Conservation (phyloP, 1,284 basidiomycete genomes). For the Papiliotrema fonsecae region DNA sequence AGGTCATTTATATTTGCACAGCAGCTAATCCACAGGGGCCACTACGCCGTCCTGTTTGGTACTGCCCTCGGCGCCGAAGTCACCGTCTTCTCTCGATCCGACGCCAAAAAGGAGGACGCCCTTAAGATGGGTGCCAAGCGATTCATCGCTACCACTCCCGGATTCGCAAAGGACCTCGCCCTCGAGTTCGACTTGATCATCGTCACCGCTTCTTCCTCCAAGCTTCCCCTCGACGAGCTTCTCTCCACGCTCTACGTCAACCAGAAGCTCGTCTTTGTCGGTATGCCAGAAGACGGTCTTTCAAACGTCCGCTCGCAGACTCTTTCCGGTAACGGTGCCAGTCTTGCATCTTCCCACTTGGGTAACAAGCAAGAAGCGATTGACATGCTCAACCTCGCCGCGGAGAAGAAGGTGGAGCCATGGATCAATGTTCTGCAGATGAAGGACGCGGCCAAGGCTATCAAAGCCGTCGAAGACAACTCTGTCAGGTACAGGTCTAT, state of each 20-base stretch:
- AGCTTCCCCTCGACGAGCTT: constrained; percentile 50
- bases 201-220: constrained; percentile 51
- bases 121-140: constrained; percentile 58
- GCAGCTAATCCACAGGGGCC: constrained; percentile 39
- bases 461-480: constrained; percentile 55
- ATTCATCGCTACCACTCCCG: constrained; percentile 52
- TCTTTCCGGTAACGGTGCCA: constrained; percentile 46
- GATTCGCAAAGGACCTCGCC: constrained; percentile 51
- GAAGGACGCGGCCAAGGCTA: constrained; percentile 57
- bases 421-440: constrained; percentile 57
- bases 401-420: constrained; percentile 55
- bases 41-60: constrained; percentile 58
- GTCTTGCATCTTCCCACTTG: constrained; percentile 54
- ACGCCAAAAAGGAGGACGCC: constrained; percentile 61
- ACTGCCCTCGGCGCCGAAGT: constrained; percentile 60
- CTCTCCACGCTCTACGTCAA: constrained; percentile 55
- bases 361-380: constrained; percentile 61
- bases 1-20: background rate
- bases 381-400: constrained; percentile 59
- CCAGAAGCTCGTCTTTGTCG: constrained; percentile 56
- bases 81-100: constrained; percentile 62
- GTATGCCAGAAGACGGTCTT: constrained; percentile 50
- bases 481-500: constrained; percentile 56
- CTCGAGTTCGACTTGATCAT: constrained; percentile 61
- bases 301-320: constrained; percentile 40